phyloP scores from a whole-genome alignment of 2,329 filamentous ascomycete species.

The Exophiala lecanii-corni region DNA sequence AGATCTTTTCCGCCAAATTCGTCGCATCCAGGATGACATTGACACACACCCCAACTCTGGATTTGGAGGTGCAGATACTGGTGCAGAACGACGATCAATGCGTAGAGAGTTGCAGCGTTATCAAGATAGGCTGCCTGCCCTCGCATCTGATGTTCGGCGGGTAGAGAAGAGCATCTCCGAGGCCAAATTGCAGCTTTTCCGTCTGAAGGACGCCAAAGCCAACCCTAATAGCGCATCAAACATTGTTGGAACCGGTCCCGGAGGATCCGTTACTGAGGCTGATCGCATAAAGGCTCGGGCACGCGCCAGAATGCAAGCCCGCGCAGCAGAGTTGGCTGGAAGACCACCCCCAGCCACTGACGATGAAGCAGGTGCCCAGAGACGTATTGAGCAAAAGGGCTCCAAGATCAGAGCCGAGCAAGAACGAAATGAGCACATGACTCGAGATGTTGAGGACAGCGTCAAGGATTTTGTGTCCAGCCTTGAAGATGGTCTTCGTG shows the following conservation, averaged over 20 bases:
- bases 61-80: constrained; percentile 68
- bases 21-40: constrained; percentile 89
- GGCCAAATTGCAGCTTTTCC: constrained; percentile 85
- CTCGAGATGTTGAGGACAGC: constrained; percentile 92
- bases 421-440: constrained; percentile 95
- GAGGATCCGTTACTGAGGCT: constrained; percentile 83
- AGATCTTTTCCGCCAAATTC: constrained; percentile 86
- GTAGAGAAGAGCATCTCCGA: constrained; percentile 92
- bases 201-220: constrained; percentile 86
- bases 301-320: constrained; percentile 98
- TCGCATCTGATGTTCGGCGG: constrained; percentile 86
- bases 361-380: constrained; percentile 73
- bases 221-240: constrained; percentile 74
- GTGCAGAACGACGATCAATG: constrained; percentile 78
- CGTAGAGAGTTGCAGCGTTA: constrained; percentile 85
- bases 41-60: constrained; percentile 79
- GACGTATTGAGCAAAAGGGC: constrained; percentile 83
- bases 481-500: constrained; percentile 82
- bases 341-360: constrained; percentile 67
- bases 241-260: constrained; percentile 88
- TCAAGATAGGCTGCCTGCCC: constrained; percentile 82
- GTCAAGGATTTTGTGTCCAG: constrained; percentile 81
- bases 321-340: constrained; percentile 85
- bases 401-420: constrained; percentile 75
- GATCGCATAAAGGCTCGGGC: constrained; percentile 92